Percentiles rank a stretch among this genome's conserved stretches.
These are phyloP conservation scores for Alternaria sp. DNA, from an alignment of 2,329 filamentous ascomycete genomes.

Conservation along the genomic window DNA sequence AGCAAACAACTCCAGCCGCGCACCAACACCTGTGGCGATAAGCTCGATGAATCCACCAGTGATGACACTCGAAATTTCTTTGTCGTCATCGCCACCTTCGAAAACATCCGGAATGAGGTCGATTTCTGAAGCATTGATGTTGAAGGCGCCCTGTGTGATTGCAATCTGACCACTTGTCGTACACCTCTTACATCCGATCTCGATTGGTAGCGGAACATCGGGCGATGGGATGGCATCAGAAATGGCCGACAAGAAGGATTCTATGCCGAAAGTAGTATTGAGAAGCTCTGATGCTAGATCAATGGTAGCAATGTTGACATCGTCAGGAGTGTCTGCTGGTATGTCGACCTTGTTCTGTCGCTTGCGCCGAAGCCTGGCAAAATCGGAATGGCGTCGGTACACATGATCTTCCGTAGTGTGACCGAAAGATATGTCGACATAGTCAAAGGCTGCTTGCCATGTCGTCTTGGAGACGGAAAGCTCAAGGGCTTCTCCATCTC, in stretches of 20 bases:
- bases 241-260: conserved; percentile 30
- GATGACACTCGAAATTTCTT: conserved; percentile 40
- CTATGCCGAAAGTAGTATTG: conserved; percentile 36
- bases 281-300: conserved; percentile 34
- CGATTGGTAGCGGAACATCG: conserved; percentile 29
- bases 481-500: conserved; percentile 40
- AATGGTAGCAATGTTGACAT: conserved; percentile 32
- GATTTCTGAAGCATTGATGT: conserved; percentile 37
- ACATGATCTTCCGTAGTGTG: conserved; percentile 44
- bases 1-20: conserved; percentile 48
- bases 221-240: conserved; percentile 25
- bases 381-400: conserved; percentile 42
- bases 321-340: conserved; percentile 31
- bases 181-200: conserved; percentile 51
- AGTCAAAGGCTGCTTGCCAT: conserved; percentile 45
- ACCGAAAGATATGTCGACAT: conserved; percentile 44
- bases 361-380: conserved; percentile 30
- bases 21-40: conserved; percentile 39
- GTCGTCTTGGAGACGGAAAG: conserved; percentile 34
- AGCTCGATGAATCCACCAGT: conserved; percentile 49
- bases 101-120: conserved; percentile 38
- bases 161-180: conserved; percentile 43
- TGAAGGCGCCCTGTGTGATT: conserved; percentile 44
- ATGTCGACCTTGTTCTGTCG: conserved; percentile 32
- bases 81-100: conserved; percentile 34